Base-by-base conservation (phyloP, 208 protist species). In the Wallacemonas rigidus region DNA sequence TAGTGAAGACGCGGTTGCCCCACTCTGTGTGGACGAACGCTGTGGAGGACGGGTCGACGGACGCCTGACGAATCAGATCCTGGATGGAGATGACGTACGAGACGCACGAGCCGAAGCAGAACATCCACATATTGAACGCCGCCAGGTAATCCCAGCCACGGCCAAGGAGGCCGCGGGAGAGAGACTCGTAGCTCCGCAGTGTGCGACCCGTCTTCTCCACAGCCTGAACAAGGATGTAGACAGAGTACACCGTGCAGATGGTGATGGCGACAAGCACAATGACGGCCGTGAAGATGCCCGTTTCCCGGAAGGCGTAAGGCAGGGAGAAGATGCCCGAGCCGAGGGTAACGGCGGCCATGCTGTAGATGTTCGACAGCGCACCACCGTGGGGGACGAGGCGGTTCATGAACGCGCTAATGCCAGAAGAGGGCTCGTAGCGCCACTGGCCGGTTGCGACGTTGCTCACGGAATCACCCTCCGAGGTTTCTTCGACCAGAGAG, bases 81-180 rank as follows among this genome's bases (percentile, higher is more conserved):
- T 87, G 81, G 43, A 87, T 83, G 54, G 88, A 87, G 69, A 95
- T 93, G 67, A 96, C 86, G 76, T 96, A 96, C 9, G 80, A 82
- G 44, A 96, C 87, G 51, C 84, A 88, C 11, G 83, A 84, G 62
- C 92, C 92, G 64, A 93, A 96, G 76, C 88, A 93, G 72, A 95
- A 93, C 69, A 94, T 79, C 80, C 87, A 94, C 81, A 91, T 88
- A 72, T 88, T 77, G 56, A 89, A 82, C 17, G 85, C 86, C 0
- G 82, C 82, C 14, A 96, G 68, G 74, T 91, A 87, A 72, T 94
- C 92, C 78, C 82, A 93, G 38, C 84, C 82, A 50, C 72, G 86
- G 26, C 91, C 89, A 36, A 95, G 77, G 11, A 96, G 79, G 12
- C 81, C 79, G 56, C 82, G 82, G 26, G 91, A 74, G 14, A 94